Base-by-base conservation (phyloP, 2,329 filamentous ascomycete species). In the Penicillium hordei region DNA sequence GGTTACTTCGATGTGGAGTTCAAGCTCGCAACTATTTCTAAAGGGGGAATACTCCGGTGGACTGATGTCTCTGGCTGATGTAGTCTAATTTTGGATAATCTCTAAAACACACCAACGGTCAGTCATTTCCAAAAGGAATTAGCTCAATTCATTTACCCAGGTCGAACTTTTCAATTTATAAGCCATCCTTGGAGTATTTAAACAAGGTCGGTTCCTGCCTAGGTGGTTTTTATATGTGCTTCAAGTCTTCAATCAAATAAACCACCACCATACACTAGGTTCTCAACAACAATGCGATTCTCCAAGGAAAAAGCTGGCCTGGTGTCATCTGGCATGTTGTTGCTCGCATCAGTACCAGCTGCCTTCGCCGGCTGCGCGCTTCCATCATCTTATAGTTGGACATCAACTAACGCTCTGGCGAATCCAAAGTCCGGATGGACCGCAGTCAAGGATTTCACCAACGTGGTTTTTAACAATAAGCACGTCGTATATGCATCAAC, bases 361-460 rank as follows among this genome's bases (percentile, higher is more conserved):
- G 45, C 9, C 15, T 2, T n/a, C 13, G 52, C 52, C 17, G 21
- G 29, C 15, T 55, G 52, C 21, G 4, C 27, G 2, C 80, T 86
- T 39, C 84, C 84, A 0, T 80, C 83, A 0, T 79, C 72, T 1
- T 87, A 86, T 71, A 69, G 68, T n/a, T 87, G 85, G 85, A 81
- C 78, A 34, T 83, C 82, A 12, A 81, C 78, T 6, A 77, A 72
- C 2, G 60, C 77, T 2, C 75, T 88, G 8, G 82, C 83, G 1
- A 66, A 74, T 5, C 84, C 85, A 0, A 79, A 80, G 63, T 74
- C 73, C 1, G 83, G 83, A 19, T 85, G 81, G 82, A 76, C 73
- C 2, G 76, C 83, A 4, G 77, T 89, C 65, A 89, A 89, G 67
- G 86, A 89, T 72, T 88, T 88, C 72, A 86, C 82, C 25, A 67